Evolutionary conservation across 2,329 filamentous ascomycete species (phyloP).

Genomic region (Torrubiellomyces zombiae): DNA sequence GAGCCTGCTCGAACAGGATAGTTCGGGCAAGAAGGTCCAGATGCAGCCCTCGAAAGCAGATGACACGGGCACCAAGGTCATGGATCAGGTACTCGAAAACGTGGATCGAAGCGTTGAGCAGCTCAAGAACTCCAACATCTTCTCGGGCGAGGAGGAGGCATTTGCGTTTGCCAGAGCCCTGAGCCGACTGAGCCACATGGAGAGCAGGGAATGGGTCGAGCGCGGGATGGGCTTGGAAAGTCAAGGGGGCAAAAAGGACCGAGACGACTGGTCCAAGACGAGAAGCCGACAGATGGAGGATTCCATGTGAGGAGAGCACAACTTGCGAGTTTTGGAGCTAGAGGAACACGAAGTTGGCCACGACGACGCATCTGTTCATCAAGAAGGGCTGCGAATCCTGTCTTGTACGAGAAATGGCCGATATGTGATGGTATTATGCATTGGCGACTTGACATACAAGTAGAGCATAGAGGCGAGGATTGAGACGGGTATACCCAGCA

Average conservation of each 20-base stretch:
- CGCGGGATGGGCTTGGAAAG: conserved; percentile 52
- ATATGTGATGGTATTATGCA: too few species aligned
- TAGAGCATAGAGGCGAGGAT: too few species aligned
- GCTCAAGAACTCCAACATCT: conserved; percentile 73
- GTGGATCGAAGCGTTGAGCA: conserved; percentile 69
- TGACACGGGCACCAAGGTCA: conserved; percentile 31
- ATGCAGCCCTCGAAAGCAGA: background rate
- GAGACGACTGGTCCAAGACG: conserved; percentile 47
- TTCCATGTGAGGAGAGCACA: conserved; percentile 32
- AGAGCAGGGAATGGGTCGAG: conserved; percentile 88
- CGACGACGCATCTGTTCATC: too few species aligned
- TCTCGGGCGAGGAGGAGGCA: conserved; percentile 86
- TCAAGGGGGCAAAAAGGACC: conserved; percentile 46
- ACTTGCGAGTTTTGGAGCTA: too few species aligned
- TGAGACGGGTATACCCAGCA: too few species aligned
- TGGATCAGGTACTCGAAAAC: conserved; percentile 76
- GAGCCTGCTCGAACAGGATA: conserved; percentile 31
- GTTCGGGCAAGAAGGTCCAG: conserved; percentile 16
- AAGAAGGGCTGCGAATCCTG: too few species aligned
- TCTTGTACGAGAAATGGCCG: too few species aligned
- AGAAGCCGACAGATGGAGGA: conserved; percentile 53
- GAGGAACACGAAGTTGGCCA: too few species aligned
- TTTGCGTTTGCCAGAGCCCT: conserved; percentile 90
- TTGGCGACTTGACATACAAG: too few species aligned
- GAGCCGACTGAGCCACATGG: conserved; percentile 79